Conservation (phyloP, 202 grass and related monocot genomes). For the Bolboschoenoplectus hybrid region DNA sequence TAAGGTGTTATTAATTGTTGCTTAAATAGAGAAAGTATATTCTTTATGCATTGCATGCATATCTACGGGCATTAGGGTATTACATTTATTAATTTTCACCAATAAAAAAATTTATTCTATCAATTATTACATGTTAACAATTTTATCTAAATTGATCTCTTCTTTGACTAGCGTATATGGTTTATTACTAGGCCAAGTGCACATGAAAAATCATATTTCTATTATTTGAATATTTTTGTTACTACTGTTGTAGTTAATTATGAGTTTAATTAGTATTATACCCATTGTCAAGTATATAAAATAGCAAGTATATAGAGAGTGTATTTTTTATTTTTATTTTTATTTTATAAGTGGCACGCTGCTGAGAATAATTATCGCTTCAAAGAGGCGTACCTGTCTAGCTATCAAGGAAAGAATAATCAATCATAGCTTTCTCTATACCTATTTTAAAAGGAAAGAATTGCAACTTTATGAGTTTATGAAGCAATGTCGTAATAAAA, state of each 20-base stretch:
- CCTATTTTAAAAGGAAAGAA: background rate
- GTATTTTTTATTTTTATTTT: no score
- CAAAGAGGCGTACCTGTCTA: background rate
- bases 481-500: background rate
- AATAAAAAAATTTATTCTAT: no score
- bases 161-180: no score
- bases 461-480: background rate
- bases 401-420: conserved; percentile 3
- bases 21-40: no score
- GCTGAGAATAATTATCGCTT: background rate
- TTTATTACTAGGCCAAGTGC: no score
- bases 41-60: no score
- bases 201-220: no score
- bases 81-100: no score
- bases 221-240: no score
- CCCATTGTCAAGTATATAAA: background rate
- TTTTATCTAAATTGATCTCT: no score
- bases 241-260: background rate
- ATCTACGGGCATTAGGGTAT: no score
- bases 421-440: background rate
- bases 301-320: background rate
- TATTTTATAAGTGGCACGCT: background rate
- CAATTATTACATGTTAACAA: no score
- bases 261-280: background rate
- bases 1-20: background rate